These are phyloP conservation scores for Blastobotrys indianensis DNA, from an alignment of 1,139 yeast genomes.

Conservation along the genomic window DNA sequence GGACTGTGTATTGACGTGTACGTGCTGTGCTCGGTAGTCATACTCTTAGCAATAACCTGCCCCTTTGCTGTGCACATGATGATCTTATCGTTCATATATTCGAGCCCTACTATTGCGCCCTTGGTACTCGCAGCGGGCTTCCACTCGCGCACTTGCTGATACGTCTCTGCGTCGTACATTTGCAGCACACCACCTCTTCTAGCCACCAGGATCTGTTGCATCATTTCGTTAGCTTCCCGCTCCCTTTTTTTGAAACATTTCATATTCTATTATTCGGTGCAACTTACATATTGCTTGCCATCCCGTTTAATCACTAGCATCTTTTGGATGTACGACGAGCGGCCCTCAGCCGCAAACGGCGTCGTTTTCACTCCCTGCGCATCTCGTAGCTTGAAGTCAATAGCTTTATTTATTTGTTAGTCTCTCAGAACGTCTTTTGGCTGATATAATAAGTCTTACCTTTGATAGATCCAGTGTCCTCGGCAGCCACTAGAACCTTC, in stretches of 20 bases:
- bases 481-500: conserved; percentile 29
- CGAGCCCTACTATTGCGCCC: conserved; percentile 35
- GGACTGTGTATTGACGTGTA: conserved; percentile 33
- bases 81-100: conserved; percentile 32
- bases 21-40: conserved; percentile 34
- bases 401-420: neutral
- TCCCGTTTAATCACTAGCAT: conserved; percentile 21
- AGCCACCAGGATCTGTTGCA: conserved; percentile 28
- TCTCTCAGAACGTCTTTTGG: neutral
- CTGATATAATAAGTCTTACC: conserved; percentile 18
- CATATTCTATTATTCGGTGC: neutral
- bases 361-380: no score
- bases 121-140: conserved; percentile 26
- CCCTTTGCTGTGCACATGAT: conserved; percentile 45
- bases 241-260: neutral
- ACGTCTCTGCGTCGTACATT: conserved; percentile 27
- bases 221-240: neutral
- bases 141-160: conserved; percentile 34
- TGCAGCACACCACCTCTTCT: conserved; percentile 33
- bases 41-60: conserved; percentile 41
- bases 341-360: conserved; percentile 25
- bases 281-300: conserved; percentile 23
- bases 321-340: conserved; percentile 29
- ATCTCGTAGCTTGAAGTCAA: neutral
- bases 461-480: conserved; percentile 26